Conservation (phyloP, 208 protist species). For the Leishmania braziliensis region DNA sequence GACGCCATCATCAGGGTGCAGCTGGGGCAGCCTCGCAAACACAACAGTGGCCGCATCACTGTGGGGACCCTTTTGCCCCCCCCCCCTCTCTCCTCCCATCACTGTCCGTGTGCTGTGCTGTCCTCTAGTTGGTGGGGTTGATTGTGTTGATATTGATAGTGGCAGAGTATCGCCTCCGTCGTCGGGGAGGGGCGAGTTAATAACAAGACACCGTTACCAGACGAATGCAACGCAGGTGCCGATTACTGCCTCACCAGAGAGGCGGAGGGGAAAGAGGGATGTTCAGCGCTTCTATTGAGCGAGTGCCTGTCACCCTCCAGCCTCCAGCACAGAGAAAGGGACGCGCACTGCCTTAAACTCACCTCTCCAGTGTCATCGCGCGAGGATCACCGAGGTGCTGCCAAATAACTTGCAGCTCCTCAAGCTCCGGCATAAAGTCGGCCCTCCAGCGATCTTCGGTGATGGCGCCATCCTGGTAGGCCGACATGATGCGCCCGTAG, state of each 20-base stretch:
- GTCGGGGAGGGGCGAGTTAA: not conserved
- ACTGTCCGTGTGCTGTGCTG: not conserved
- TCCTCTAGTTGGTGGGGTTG: not conserved
- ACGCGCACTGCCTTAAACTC: not conserved
- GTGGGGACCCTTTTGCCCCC: not conserved
- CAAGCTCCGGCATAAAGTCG: slow-evolving; percentile 54
- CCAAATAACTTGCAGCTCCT: slow-evolving; percentile 52
- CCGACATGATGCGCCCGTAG: slow-evolving; percentile 32
- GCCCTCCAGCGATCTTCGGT: slow-evolving; percentile 38
- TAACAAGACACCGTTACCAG: not conserved
- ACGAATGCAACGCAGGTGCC: not conserved
- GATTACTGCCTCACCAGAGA: not conserved
- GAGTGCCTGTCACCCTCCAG: not conserved
- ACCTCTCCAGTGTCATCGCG: slow-evolving; percentile 13
- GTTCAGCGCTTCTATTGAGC: not conserved
- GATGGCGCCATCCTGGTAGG: slow-evolving; percentile 20
- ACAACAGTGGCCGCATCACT: not conserved
- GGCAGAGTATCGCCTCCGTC: not conserved
- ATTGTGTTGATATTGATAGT: not conserved
- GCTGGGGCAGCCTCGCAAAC: not conserved
- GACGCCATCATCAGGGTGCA: not conserved
- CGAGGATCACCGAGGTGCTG: slow-evolving; percentile 34
- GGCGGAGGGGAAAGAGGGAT: not conserved
- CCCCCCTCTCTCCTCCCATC: not conserved
- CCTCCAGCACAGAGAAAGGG: not conserved